Evolutionary conservation across 768 basidiomycete species (phyloP), one percentile per base, ranked within the genome.

Genomic region (Tulasnella sp.): DNA sequence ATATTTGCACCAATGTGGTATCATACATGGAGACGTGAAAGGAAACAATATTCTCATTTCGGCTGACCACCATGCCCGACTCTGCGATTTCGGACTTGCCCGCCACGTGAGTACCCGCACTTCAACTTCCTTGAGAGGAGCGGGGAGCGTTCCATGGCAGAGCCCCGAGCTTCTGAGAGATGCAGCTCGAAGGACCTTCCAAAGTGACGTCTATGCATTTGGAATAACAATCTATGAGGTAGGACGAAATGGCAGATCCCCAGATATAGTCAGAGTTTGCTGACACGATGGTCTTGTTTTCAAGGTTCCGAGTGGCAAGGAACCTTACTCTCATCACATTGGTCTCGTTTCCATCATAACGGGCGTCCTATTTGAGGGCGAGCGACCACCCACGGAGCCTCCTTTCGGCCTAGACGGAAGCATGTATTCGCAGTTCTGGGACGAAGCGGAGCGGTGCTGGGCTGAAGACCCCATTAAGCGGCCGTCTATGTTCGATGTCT

Each of bases 1-100:
- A 28, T 76, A 76, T 44, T 37, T 48, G 46, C 76, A 77, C 37
- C 46, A n/a, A 20, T 40, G 22, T n/a, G 41, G 18, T 24, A 54
- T 77, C 44, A 58, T 76, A 14, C 75, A 77, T 28, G 76, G 76
- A 28, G 76, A 77, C 54, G 28, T 77, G 3, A 77, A 77, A 28
- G 48, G 76, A 12, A 58, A 48, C 24, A 77, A 58, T 20, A 58
- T 77, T 18, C 31, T 77, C 24, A 20, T 54, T 34, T 5, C 44
- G 24, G 5, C 46, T 5, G 42, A 46, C 11, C 24, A 50, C 14
- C 31, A 46, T 37, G 44, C 76, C 24, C 54, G 46, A 24, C 42
- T 77, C 40, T 37, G 76, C 41, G 76, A 77, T 18, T 77, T 77
- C 28, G 76, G 76, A 5, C 72, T 73, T 28, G 72, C 72, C 7